phyloP scores from a whole-genome alignment of 139 green algal genomes.

The Chloropicon primus region DNA sequence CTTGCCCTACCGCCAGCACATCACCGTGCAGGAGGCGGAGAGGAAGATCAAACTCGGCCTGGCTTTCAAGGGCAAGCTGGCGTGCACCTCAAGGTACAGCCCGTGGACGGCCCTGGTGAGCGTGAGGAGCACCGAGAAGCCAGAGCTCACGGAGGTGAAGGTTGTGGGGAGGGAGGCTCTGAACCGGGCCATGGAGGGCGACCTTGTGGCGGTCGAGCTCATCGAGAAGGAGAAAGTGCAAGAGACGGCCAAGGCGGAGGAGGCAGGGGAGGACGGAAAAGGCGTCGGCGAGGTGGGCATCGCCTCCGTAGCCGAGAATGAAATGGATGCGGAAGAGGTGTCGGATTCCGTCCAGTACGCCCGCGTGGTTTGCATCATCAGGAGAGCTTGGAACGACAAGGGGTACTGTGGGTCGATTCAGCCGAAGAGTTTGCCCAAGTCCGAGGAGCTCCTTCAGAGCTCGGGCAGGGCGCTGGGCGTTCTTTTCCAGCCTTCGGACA shows the following conservation, averaged over 20 bases:
- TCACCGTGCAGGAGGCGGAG: not conserved
- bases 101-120: not conserved
- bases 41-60: not conserved
- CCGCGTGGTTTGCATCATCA: constrained; percentile 29
- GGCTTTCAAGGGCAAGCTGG: not conserved
- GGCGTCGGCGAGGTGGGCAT: not conserved
- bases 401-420: constrained; percentile 2
- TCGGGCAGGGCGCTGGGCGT: not conserved
- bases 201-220: constrained; percentile 21
- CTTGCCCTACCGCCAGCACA: not conserved
- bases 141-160: not conserved
- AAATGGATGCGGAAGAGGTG: constrained; percentile 13
- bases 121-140: not conserved
- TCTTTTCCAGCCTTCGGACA: not conserved
- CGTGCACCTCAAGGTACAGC: not conserved
- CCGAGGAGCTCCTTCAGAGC: not conserved
- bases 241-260: not conserved
- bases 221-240: constrained; percentile 2
- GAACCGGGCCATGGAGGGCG: constrained; percentile 35
- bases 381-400: constrained; percentile 26
- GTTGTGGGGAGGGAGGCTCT: constrained; percentile 14
- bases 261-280: not conserved
- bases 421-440: not conserved
- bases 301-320: constrained; percentile 4
- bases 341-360: constrained; percentile 4